Evolutionary conservation across 2,329 filamentous ascomycete species (phyloP).

Genomic region (Colletotrichum brevisporum): DNA sequence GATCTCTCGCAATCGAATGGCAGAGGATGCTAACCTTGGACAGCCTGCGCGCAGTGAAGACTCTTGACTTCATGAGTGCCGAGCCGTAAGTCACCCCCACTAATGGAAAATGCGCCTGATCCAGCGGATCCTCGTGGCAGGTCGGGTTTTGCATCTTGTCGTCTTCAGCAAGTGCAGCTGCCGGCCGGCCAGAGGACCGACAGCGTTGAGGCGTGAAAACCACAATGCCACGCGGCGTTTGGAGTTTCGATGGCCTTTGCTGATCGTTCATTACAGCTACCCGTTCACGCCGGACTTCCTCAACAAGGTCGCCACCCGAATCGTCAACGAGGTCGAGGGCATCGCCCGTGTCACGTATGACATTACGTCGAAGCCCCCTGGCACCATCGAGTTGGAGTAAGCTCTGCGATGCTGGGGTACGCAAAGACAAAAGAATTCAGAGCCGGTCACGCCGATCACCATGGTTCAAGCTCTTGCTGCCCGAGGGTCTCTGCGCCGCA

Average conservation of each 20-base stretch:
- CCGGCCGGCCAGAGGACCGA: too few species aligned
- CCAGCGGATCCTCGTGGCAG: too few species aligned
- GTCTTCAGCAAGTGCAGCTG: too few species aligned
- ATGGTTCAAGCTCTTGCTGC: too few species aligned
- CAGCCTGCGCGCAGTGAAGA: constrained; percentile 61
- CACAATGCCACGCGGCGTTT: constrained; percentile 68
- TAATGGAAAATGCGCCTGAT: neutral
- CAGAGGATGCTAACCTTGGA: too few species aligned
- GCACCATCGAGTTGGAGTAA: constrained; percentile 2
- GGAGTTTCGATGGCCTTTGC: constrained; percentile 62
- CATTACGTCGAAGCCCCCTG: constrained; percentile 37
- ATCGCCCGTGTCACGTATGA: constrained; percentile 78
- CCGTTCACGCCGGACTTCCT: constrained; percentile 67
- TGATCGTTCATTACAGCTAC: too few species aligned
- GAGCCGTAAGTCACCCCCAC: constrained; percentile 16
- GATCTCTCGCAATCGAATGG: neutral
- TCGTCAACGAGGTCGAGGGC: constrained; percentile 78
- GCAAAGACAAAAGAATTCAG: neutral
- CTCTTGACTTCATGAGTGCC: constrained; percentile 62
- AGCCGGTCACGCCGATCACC: too few species aligned
- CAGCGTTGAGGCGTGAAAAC: neutral
- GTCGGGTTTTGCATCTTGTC: too few species aligned
- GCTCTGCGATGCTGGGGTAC: neutral
- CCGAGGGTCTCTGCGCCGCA: too few species aligned
- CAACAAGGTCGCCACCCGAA: constrained; percentile 74